Conservation (phyloP, 2,329 filamentous ascomycete species). For the Sarocladiaceae sp. region DNA sequence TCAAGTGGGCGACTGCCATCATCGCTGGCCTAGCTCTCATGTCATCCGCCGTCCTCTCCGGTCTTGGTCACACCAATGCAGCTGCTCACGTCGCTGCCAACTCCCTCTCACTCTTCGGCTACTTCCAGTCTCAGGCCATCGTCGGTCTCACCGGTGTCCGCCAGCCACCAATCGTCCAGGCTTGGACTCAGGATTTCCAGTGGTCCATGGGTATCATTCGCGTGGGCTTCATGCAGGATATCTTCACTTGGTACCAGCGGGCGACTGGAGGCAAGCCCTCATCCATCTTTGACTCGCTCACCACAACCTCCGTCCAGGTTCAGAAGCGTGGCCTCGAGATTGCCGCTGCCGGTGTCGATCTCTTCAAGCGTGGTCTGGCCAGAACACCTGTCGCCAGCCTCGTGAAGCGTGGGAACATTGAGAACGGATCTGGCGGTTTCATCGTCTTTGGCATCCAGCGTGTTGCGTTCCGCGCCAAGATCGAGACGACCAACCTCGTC, state of each 20-base stretch:
- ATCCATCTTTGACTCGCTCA: conserved; percentile 67
- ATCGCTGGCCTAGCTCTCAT: conserved; percentile 79
- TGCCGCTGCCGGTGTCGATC: conserved; percentile 30
- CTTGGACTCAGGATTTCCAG: conserved; percentile 97
- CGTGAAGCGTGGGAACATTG: conserved; percentile 49
- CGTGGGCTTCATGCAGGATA: conserved; percentile 77
- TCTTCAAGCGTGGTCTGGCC: conserved; percentile 50
- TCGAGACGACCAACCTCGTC: conserved; percentile 90
- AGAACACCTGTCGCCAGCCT: conserved; percentile 42
- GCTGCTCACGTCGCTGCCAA: conserved; percentile 92
- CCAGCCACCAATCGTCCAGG: conserved; percentile 79
- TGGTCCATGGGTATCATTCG: conserved; percentile 97
- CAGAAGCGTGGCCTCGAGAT: conserved; percentile 51
- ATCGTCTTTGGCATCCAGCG: conserved; percentile 78
- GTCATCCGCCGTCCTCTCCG: conserved; percentile 82
- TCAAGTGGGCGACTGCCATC: conserved; percentile 84
- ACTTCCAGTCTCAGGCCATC: conserved; percentile 92
- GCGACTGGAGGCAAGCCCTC: conserved; percentile 83
- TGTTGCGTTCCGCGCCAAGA: conserved; percentile 77
- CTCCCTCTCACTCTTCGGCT: conserved; percentile 86
- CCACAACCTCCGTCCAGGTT: conserved; percentile 74
- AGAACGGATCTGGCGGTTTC: conserved; percentile 48
- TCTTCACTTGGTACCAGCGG: conserved; percentile 94
- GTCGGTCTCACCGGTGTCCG: conserved; percentile 76
- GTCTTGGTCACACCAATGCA: conserved; percentile 86